phyloP scores from a whole-genome alignment of 75 land plant genomes.

The Cryptomeria japonica region DNA sequence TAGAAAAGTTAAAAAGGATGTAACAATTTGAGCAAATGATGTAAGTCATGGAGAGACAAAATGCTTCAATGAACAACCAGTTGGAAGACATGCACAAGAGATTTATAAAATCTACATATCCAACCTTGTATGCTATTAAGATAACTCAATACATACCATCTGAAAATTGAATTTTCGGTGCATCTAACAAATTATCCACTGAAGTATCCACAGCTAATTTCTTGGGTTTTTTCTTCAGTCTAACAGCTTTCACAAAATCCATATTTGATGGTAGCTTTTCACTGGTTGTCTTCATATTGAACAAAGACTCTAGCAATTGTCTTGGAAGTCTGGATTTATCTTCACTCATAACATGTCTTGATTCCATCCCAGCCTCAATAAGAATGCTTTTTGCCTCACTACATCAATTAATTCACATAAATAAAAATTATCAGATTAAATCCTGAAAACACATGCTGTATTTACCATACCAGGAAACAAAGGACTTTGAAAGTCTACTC shows the following conservation, averaged over 20 bases:
- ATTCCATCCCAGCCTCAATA: neutral
- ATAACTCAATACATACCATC: neutral
- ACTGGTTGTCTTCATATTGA: neutral
- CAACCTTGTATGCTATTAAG: neutral
- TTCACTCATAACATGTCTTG: neutral
- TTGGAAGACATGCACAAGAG: neutral
- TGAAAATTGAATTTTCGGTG: neutral
- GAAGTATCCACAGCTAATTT: neutral
- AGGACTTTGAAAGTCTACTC: neutral
- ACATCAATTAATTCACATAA: neutral
- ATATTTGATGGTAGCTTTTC: neutral
- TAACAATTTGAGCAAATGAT: neutral
- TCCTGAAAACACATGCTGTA: neutral
- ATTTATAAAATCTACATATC: neutral
- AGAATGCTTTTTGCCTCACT: constrained; percentile 2
- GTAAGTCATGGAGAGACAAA: neutral
- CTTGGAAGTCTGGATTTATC: constrained; percentile 3
- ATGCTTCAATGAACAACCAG: neutral
- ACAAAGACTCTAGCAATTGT: neutral
- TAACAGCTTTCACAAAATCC: constrained; percentile 1
- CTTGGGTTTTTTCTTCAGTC: neutral
- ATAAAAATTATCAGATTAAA: neutral
- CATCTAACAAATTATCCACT: neutral
- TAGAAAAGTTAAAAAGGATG: neutral
- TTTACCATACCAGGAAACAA: neutral